Percentiles rank a stretch among this genome's conserved stretches.
These are phyloP conservation scores for Tylopilus rubrobrunneus DNA, from an alignment of 768 basidiomycete species.

Conservation along the genomic window DNA sequence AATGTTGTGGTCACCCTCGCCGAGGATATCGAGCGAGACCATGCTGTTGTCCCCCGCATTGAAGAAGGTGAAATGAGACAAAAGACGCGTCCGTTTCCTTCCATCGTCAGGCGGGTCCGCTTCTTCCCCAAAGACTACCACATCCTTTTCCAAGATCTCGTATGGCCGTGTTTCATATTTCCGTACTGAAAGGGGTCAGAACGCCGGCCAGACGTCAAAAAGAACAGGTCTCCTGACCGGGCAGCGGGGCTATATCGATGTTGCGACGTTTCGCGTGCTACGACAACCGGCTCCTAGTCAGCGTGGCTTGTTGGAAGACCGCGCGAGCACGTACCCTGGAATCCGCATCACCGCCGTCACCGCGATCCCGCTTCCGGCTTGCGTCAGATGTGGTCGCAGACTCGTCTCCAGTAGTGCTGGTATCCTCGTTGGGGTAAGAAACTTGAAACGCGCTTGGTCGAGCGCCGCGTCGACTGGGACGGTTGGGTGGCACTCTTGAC, in stretches of 20 bases:
- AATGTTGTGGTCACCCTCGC: slow-evolving; percentile 43
- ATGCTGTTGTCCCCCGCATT: slow-evolving; percentile 48
- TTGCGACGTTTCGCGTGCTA: slow-evolving; percentile 29
- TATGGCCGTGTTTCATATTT: slow-evolving; percentile 34
- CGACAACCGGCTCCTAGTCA: too few relatives aligned
- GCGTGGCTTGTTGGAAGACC: not conserved
- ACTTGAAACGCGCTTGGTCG: slow-evolving; percentile 55
- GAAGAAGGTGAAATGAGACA: slow-evolving; percentile 60
- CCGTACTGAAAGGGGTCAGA: slow-evolving; percentile 29
- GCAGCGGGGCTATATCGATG: slow-evolving; percentile 14
- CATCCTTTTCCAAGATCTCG: slow-evolving; percentile 33
- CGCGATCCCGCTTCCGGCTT: slow-evolving; percentile 26
- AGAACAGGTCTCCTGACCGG: slow-evolving; percentile 8
- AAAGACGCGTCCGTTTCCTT: slow-evolving; percentile 51
- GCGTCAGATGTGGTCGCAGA: slow-evolving; percentile 25
- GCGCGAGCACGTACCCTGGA: slow-evolving; percentile 13
- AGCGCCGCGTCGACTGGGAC: slow-evolving; percentile 23
- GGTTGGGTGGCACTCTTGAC: not conserved
- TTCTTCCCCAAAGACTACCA: slow-evolving; percentile 43
- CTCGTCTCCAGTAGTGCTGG: slow-evolving; percentile 11
- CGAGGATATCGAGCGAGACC: slow-evolving; percentile 45
- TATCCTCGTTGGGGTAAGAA: slow-evolving; percentile 44
- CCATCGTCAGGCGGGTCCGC: slow-evolving; percentile 32
- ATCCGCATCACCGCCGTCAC: not conserved
- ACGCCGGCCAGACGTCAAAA: not conserved